phyloP scores from a whole-genome alignment of 768 basidiomycete genomes.

The Tricholoma hemisulphureum region DNA sequence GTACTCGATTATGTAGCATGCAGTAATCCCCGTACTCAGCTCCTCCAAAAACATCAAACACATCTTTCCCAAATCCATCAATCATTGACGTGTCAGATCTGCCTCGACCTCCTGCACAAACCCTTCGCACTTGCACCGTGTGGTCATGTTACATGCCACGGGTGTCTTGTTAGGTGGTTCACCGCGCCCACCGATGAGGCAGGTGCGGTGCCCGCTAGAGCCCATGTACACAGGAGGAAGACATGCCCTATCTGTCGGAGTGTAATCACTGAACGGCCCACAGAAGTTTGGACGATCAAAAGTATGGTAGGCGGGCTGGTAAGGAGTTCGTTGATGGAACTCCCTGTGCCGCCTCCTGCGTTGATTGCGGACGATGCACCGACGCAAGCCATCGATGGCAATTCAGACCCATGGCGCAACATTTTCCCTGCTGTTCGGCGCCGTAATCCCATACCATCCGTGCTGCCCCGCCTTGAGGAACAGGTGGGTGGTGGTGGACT shows the following conservation, averaged over 20 bases:
- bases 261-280: conserved; percentile 54
- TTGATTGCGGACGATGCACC: conserved; percentile 14
- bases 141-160: conserved; percentile 70
- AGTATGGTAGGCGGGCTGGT: conserved; percentile 53
- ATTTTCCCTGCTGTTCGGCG: conserved; percentile 47
- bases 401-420: conserved; percentile 61
- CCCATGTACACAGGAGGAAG: conserved; percentile 57
- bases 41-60: conserved; percentile 52
- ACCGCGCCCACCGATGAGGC: conserved; percentile 46
- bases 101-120: conserved; percentile 68
- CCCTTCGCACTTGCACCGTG: conserved; percentile 77
- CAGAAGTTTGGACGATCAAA: conserved; percentile 73
- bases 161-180: conserved; percentile 78
- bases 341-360: conserved; percentile 20
- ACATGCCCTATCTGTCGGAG: conserved; percentile 78
- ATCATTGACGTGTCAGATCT: conserved; percentile 74
- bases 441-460: conserved; percentile 14
- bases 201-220: conserved; percentile 22
- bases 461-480: conserved; percentile 18
- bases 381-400: conserved; percentile 24
- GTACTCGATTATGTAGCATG: not conserved
- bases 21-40: conserved; percentile 27
- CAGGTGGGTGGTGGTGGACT: conserved; percentile 25
- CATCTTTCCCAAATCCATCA: conserved; percentile 57
- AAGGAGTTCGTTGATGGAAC: conserved; percentile 51